phyloP scores from a whole-genome alignment of 768 basidiomycete species.

The Rhizopogon salebrosus region DNA sequence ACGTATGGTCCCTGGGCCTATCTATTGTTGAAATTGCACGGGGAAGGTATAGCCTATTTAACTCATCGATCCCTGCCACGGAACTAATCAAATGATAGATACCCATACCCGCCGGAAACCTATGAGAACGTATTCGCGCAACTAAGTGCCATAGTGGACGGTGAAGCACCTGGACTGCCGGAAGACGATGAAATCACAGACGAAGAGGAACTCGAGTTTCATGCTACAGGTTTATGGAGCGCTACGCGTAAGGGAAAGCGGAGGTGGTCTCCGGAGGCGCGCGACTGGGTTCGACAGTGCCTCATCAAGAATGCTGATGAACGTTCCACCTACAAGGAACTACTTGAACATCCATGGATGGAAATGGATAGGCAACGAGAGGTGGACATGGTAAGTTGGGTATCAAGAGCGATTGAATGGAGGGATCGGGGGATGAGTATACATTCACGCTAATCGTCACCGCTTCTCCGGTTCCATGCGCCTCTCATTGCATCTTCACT shows the following conservation, averaged over 20 bases:
- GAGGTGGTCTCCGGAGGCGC: constrained; percentile 42
- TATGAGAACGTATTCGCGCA: constrained; percentile 98
- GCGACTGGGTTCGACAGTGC: constrained; percentile 80
- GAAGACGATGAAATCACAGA: constrained; percentile 34
- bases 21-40: constrained; percentile 90
- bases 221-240: constrained; percentile 8
- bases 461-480: neutral
- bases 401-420: constrained; percentile 45
- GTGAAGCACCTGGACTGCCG: constrained; percentile 85
- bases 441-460: neutral
- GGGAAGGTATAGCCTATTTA: constrained; percentile 39
- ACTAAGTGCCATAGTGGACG: constrained; percentile 92
- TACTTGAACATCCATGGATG: constrained; percentile 84
- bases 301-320: constrained; percentile 74
- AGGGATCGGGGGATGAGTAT: constrained; percentile 19
- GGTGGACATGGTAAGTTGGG: constrained; percentile 88
- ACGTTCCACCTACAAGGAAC: constrained; percentile 77
- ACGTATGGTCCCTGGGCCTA: constrained; percentile 96
- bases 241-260: constrained; percentile 11
- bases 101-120: constrained; percentile 97
- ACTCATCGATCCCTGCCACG: neutral
- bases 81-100: constrained; percentile 28
- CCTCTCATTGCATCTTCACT: neutral
- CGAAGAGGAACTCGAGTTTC: constrained; percentile 4
- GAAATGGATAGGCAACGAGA: constrained; percentile 48